A percentile compares a stretch with the other conserved stretches of the same genome.
Conservation (phyloP, 768 basidiomycete species). For the Podaxis rugospora region DNA sequence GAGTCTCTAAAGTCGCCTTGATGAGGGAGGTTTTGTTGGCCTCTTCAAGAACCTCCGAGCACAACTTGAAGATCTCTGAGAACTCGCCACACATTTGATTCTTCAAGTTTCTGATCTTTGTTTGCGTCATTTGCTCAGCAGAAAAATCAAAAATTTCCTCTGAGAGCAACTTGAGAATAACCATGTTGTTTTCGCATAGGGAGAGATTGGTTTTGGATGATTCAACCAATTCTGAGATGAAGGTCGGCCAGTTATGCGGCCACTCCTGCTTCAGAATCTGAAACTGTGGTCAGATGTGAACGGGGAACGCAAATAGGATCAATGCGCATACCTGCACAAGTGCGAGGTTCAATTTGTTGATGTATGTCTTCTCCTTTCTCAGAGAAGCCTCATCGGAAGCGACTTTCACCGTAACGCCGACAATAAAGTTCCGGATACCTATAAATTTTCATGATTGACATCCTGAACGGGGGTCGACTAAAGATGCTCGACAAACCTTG, state of each 20-base stretch:
- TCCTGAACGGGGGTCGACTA: neutral
- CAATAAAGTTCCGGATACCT: conserved; percentile 97
- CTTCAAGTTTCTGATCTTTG: conserved; percentile 95
- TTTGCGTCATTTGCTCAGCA: conserved; percentile 97
- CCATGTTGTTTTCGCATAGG: conserved; percentile 99
- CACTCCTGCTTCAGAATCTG: conserved; percentile 99
- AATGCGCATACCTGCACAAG: conserved; percentile 73
- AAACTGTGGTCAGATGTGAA: conserved; percentile 11
- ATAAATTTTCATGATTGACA: conserved; percentile 1
- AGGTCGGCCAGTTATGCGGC: conserved; percentile 98
- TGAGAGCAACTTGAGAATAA: conserved; percentile 93
- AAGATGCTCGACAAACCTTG: conserved; percentile 50
- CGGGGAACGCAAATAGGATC: neutral
- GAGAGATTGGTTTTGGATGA: conserved; percentile 95
- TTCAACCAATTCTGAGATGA: conserved; percentile 94
- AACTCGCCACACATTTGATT: conserved; percentile 98
- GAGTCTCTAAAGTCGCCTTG: conserved; percentile 90
- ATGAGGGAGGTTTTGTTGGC: conserved; percentile 95
- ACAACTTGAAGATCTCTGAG: conserved; percentile 96
- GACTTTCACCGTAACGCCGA: conserved; percentile 87
- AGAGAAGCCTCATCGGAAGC: conserved; percentile 87
- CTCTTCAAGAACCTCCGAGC: conserved; percentile 93
- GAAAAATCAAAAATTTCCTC: conserved; percentile 99
- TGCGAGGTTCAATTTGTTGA: conserved; percentile 96
- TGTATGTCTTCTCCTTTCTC: conserved; percentile 88